Conservation (phyloP, 768 basidiomycete species). For the Crassisporium funariophilum region DNA sequence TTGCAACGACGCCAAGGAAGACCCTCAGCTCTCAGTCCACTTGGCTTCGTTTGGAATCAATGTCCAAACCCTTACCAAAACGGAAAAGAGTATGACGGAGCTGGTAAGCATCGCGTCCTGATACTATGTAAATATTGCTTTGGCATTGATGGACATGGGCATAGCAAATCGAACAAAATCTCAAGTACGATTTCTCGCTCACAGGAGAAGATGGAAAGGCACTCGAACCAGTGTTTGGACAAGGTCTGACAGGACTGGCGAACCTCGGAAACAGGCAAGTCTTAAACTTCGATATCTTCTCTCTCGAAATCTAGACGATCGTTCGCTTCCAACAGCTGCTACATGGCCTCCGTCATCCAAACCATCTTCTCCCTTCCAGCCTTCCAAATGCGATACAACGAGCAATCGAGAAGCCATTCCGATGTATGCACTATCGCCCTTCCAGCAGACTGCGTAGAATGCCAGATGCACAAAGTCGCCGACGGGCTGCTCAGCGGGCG, state of each 20-base stretch:
- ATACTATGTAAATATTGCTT: background rate
- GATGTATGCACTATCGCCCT: conserved; percentile 61
- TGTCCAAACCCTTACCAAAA: conserved; percentile 79
- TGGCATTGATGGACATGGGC: background rate
- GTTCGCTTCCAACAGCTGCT: conserved; percentile 61
- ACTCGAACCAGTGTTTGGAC: conserved; percentile 85
- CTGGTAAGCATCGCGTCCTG: conserved; percentile 51
- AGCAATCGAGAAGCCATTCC: conserved; percentile 48
- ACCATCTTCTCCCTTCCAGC: conserved; percentile 77
- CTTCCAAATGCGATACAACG: conserved; percentile 75
- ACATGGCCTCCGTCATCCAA: conserved; percentile 95
- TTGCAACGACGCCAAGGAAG: conserved; percentile 82
- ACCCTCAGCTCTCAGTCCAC: conserved; percentile 75
- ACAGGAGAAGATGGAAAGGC: conserved; percentile 85
- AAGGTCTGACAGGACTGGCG: conserved; percentile 83
- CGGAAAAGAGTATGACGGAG: conserved; percentile 96
- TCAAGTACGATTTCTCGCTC: conserved; percentile 92
- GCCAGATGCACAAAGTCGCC: conserved; percentile 90
- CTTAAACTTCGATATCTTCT: background rate
- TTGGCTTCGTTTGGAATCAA: conserved; percentile 87
- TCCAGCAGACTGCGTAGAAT: conserved; percentile 89
- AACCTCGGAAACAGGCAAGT: conserved; percentile 87
- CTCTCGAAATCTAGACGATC: background rate
- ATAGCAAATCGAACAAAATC: conserved; percentile 96
- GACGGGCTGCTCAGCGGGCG: conserved; percentile 93